Evolutionary conservation across 306 rosid species (phyloP), one percentile per base, ranked within the genome.

Genomic region (Arachis hypogaea): DNA sequence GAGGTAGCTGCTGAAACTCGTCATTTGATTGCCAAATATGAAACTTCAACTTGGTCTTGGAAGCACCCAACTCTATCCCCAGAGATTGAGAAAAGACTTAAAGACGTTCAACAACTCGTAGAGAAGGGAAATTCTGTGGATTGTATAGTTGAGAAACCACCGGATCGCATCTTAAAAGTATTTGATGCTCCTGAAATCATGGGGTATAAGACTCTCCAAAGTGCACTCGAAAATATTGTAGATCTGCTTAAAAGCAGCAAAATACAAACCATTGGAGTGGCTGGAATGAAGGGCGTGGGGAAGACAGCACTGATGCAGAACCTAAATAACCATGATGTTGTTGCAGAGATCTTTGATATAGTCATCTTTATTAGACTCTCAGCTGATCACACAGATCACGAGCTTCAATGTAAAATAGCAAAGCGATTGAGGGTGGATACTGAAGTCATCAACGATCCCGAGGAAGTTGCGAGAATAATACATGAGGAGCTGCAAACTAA

Each of bases 221-320:
- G 18, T 3, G 55, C 68, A 10, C 42, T 76, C n/a, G n/a, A 68
- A 40, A 10, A 51, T 8, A 51, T 41, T n/a, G 44, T 77, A 7
- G 56, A 4, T 61, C 59, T 60, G 12, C 64, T 77, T 0, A 68
- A 61, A 38, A 41, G 63, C n/a, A 50, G 9, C 14, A 77, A 60
- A 40, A 50, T 42, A 30, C 49, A 61, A 9, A 68, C 46, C 44
- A 60, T 77, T 68, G 81, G 81, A 68, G 70, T 77, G 10, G 12
- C 11, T 40, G 81, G 81, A 50, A 60, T 51, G 18, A 77, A 77
- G 42, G 81, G 81, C 16, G 75, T 77, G 36, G 81, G 75, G 9
- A 77, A 77, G 69, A 77, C 70, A 29, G 52, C 81, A 50, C 54
- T 77, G 6, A 1, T 77, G 56, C 63, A 14, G 55, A 76, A 49